Evolutionary conservation across 2,329 filamentous ascomycete genomes (phyloP), one percentile per base, ranked within the genome.

Genomic region (Fusarium metavorans): DNA sequence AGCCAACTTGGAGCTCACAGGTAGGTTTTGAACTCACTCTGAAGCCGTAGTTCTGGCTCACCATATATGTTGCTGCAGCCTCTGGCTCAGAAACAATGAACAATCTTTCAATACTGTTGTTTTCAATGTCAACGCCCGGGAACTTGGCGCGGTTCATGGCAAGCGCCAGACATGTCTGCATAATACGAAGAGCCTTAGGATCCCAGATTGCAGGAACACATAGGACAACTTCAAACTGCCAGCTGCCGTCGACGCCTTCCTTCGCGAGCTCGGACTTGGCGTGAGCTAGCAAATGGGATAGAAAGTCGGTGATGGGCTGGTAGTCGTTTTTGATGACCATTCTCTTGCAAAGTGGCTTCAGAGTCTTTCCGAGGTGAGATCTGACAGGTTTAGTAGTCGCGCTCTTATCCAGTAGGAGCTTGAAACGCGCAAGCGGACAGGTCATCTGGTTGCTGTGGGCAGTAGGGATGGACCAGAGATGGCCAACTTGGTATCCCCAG

Each of bases 81-180:
- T 71, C 69, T 2, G 69, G 67, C 30, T 71, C 69, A 8, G 69
- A 27, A 9, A 71, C 32, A 2, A 70, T 39, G 2, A 71, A 64
- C 2, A 64, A n/a, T 2, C 59, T 68, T 2, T 48, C 43, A 8
- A 70, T 70, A 14, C 30, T 54, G 18, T 57, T 39, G 8, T 60
- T 37, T 5, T 50, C 10, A 3, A 43, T 11, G 8, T 35, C 16
- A 6, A 70, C n/a, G 0, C 50, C 67, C 11, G 54, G 60, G 16
- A 71, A 71, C 2, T 39, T 18, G n/a, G 39, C 56, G 1, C 43
- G 25, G 10, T 35, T 48, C 2, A 34, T 23, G 4, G 68, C 68
- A 0, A 43, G 20, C 0, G 20, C n/a, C 11, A 70, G n/a, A 3
- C 56, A 66, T 2, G 30, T 34, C n/a, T 71, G 68, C 27, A 71